These are phyloP conservation scores for Aspergillus cristatus DNA, from an alignment of 495 filamentous ascomycete species.

Conservation along the genomic window DNA sequence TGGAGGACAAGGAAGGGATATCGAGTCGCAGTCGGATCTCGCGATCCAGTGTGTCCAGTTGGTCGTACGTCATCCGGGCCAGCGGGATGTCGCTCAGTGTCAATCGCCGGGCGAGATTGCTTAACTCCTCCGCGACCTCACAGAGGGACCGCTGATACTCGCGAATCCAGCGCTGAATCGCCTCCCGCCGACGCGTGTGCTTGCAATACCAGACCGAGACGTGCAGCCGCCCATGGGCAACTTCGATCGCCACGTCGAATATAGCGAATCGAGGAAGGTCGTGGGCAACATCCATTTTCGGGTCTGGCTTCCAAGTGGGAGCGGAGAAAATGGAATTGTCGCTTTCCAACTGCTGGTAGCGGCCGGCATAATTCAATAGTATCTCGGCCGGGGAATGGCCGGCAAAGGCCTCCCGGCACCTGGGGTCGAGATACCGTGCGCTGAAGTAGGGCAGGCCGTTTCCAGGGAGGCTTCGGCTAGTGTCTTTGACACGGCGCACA, in stretches of 20 bases:
- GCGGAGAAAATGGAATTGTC: neutral
- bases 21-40: no score
- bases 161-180: neutral
- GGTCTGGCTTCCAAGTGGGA: neutral
- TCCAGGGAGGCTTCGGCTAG: constrained; percentile 8
- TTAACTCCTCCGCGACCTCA: constrained; percentile 5
- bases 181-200: neutral
- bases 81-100: neutral
- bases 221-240: neutral
- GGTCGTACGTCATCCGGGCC: neutral
- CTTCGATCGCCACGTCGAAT: neutral
- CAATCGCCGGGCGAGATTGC: constrained; percentile 4
- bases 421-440: constrained; percentile 13
- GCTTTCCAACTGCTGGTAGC: constrained; percentile 2
- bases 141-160: neutral
- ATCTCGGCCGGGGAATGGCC: constrained; percentile 35
- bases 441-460: constrained; percentile 30
- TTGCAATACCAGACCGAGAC: neutral
- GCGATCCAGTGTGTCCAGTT: constrained; percentile 11
- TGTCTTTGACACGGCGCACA: constrained; percentile 18
- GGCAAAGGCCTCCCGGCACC: constrained; percentile 14
- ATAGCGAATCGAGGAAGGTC: neutral
- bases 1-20: no score
- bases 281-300: neutral
- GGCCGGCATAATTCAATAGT: constrained; percentile 47